These are phyloP conservation scores for Penicillium sp. DNA, from an alignment of 2,329 filamentous ascomycete species.

Conservation along the genomic window DNA sequence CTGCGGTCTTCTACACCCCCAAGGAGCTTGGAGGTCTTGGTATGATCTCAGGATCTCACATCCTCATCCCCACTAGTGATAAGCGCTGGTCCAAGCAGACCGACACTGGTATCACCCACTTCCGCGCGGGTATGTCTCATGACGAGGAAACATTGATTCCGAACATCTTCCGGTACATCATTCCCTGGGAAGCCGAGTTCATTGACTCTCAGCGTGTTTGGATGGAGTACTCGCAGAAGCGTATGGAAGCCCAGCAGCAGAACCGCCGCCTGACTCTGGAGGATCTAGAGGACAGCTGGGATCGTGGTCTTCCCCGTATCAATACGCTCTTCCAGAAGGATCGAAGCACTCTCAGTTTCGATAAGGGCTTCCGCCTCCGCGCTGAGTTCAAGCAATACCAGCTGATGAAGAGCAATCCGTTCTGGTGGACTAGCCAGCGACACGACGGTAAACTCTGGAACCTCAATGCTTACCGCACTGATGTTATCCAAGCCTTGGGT, in stretches of 20 bases:
- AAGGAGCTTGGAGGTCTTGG: conserved; percentile 95
- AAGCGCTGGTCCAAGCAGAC: conserved; percentile 99
- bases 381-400: conserved; percentile 99
- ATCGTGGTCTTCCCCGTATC: conserved; percentile 93
- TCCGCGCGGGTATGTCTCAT: conserved; percentile 95
- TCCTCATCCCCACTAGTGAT: conserved; percentile 93
- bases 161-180: conserved; percentile 99
- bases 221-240: conserved; percentile 99
- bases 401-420: conserved; percentile 98
- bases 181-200: conserved; percentile 98
- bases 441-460: conserved; percentile 99
- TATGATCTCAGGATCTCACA: conserved; percentile 99
- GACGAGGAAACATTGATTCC: conserved; percentile 97
- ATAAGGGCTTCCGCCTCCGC: conserved; percentile 94
- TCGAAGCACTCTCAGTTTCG: conserved; percentile 91
- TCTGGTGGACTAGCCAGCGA: conserved; percentile 98
- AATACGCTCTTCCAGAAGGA: conserved; percentile 99
- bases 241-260: conserved; percentile 93
- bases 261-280: conserved; percentile 92
- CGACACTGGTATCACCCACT: conserved; percentile 94
- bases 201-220: conserved; percentile 98
- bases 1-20: conserved; percentile 96
- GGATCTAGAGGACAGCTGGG: conserved; percentile 97
- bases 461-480: conserved; percentile 89
- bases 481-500: conserved; percentile 93